Evolutionary conservation across 2,329 filamentous ascomycete genomes (phyloP), one percentile per base, ranked within the genome.

Genomic region (Ceratocystis diversiconidia): DNA sequence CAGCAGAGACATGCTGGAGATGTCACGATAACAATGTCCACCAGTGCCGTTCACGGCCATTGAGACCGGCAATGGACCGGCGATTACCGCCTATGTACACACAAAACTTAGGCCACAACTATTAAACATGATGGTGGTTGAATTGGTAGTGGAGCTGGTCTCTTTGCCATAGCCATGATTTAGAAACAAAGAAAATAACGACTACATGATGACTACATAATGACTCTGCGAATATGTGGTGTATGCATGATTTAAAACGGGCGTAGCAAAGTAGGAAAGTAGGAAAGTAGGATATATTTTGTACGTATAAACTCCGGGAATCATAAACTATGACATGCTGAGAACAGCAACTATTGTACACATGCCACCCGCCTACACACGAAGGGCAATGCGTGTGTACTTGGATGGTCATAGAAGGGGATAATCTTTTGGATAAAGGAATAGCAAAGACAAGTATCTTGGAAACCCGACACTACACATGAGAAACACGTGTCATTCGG

Each of bases 401-500:
- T 19, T 15, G 41, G 50, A 36, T 41, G 55, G 43, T 48, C 55
- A 65, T 61, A 62, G 17, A 25, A 30, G 60, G 57, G 57, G 17
- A 50, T 50, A 5, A 15, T 52, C 2, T 59, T 59, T 59, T n/a
- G 28, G 55, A 30, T 15, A n/a, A 5, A 19, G 28, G 17, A 36
- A 36, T 41, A 41, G 8, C 17, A 59, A n/a, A n/a, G n/a, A n/a
- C 30, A 59, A 17, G 32, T n/a, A 59, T 36, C 17, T 17, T 57
- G 52, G 2, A 44, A 8, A 17, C 10, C 30, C 5, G 2, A 46
- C 8, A 48, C 17, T 15, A 32, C 28, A 44, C 66, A 36, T 36
- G n/a, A 41, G 3, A 12, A 5, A 36, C 17, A 59, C 32, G 55
- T 10, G 1, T 0, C 12, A 22, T 75, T 79, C 90, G 68, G 85